Percentiles rank a stretch among this genome's conserved stretches.
Conservation (phyloP, 169 alveolate species). For the Plasmodium chabaudi region DNA sequence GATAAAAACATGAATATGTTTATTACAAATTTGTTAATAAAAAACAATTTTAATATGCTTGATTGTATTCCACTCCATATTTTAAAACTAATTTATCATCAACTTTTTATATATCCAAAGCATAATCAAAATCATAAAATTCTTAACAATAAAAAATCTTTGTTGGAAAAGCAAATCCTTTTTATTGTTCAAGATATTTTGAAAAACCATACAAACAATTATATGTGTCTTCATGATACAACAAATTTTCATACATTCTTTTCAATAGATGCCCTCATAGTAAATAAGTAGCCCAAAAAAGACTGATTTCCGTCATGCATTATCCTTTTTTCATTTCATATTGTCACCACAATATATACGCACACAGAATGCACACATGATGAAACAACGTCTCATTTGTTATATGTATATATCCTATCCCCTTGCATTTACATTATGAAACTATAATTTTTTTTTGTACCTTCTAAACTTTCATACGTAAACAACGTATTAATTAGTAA, state of each 20-base stretch:
- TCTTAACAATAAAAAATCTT: constrained; percentile 34
- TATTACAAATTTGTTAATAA: constrained; percentile 4
- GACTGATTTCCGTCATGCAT: background rate
- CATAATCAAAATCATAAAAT: constrained; percentile 10
- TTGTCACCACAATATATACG: too few species aligned
- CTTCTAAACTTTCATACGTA: too few species aligned
- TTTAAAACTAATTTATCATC: constrained; percentile 34
- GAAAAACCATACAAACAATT: constrained; percentile 13
- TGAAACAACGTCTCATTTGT: background rate
- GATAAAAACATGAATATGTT: background rate
- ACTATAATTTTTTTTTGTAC: too few species aligned
- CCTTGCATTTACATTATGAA: too few species aligned
- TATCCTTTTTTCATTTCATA: too few species aligned
- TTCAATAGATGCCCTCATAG: constrained; percentile 45
- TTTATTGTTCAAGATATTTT: constrained; percentile 16
- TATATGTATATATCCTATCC: too few species aligned
- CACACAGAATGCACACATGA: background rate
- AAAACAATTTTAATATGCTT: constrained; percentile 34
- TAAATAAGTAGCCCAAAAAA: background rate
- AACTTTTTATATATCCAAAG: constrained; percentile 7
- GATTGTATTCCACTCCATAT: constrained; percentile 1
- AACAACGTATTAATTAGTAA: too few species aligned
- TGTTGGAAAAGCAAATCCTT: constrained; percentile 61
- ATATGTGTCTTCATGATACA: background rate
- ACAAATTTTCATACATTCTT: background rate